phyloP scores from a whole-genome alignment of 257 asterid species.

The Mentha longifolia region DNA sequence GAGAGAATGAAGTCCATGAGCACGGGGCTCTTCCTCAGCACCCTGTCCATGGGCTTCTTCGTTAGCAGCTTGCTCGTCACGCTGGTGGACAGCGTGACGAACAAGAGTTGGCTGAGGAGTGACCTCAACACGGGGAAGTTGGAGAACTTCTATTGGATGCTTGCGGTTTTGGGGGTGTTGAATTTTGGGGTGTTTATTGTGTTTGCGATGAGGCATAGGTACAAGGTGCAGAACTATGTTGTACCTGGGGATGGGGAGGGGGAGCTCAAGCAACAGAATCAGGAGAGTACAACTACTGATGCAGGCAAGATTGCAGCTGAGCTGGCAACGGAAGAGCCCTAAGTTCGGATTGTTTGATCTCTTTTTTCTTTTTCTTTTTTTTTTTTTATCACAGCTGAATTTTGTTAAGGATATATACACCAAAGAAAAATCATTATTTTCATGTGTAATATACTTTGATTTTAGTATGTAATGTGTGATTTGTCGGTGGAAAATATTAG shows the following conservation, averaged over 20 bases:
- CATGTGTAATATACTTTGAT: neutral
- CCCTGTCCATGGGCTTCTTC: conserved; percentile 82
- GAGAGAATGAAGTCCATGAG: conserved; percentile 94
- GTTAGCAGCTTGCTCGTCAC: conserved; percentile 76
- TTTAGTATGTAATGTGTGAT: neutral
- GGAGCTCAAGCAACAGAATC: conserved; percentile 41
- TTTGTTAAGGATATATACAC: neutral
- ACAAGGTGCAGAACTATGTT: conserved; percentile 58
- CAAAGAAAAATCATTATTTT: neutral
- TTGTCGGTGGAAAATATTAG: neutral
- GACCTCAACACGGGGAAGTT: conserved; percentile 58
- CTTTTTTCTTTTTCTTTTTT: neutral
- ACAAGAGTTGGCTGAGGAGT: conserved; percentile 65
- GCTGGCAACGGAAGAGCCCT: conserved; percentile 43
- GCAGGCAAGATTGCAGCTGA: conserved; percentile 35
- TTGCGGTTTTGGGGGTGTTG: conserved; percentile 67
- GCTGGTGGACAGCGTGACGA: conserved; percentile 53
- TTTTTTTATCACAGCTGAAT: neutral
- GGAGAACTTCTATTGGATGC: conserved; percentile 81
- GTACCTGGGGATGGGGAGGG: conserved; percentile 32
- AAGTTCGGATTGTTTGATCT: neutral
- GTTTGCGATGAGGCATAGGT: conserved; percentile 70
- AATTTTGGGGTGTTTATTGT: conserved; percentile 56
- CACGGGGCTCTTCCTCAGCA: conserved; percentile 78
- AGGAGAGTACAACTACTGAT: conserved; percentile 30